These are phyloP conservation scores for Amphichorda felina DNA, from an alignment of 2,329 filamentous ascomycete species.

Conservation along the genomic window DNA sequence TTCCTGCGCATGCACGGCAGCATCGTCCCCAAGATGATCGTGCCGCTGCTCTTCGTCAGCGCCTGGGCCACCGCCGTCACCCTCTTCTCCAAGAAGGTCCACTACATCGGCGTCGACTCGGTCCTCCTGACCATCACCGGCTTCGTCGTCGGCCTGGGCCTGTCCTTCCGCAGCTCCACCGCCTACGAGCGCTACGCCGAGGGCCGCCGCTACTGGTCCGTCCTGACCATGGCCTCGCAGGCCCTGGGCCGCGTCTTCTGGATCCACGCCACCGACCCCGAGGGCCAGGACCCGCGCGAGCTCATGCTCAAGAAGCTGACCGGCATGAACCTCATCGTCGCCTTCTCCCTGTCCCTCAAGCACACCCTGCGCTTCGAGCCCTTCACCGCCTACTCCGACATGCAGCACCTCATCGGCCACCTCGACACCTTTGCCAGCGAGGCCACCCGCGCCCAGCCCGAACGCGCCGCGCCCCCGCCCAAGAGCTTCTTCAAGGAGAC, in stretches of 20 bases:
- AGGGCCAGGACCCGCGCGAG: conserved; percentile 39
- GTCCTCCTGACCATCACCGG: conserved; percentile 61
- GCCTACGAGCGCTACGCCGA: conserved; percentile 65
- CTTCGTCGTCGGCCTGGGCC: conserved; percentile 70
- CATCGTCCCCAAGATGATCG: conserved; percentile 61
- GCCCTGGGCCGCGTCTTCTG: conserved; percentile 69
- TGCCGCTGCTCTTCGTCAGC: conserved; percentile 52
- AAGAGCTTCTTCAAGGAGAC: conserved; percentile 48
- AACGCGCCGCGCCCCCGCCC: conserved; percentile 18
- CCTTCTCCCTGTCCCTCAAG: conserved; percentile 68
- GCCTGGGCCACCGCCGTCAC: conserved; percentile 57
- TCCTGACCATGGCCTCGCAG: conserved; percentile 49
- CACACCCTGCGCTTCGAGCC: conserved; percentile 79
- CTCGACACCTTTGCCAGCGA: conserved; percentile 62
- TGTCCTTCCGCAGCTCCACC: conserved; percentile 66
- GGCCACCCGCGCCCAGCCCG: conserved; percentile 27
- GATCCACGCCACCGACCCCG: conserved; percentile 59
- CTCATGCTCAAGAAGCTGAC: conserved; percentile 61
- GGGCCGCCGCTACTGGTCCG: conserved; percentile 51
- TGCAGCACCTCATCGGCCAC: conserved; percentile 57
- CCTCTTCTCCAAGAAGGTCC: conserved; percentile 33
- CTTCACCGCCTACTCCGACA: conserved; percentile 64
- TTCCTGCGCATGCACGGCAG: conserved; percentile 68
- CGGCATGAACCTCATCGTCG: conserved; percentile 65
- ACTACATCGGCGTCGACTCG: conserved; percentile 20